phyloP scores from a whole-genome alignment of 495 filamentous ascomycete species.

The Penicillium paxilli region DNA sequence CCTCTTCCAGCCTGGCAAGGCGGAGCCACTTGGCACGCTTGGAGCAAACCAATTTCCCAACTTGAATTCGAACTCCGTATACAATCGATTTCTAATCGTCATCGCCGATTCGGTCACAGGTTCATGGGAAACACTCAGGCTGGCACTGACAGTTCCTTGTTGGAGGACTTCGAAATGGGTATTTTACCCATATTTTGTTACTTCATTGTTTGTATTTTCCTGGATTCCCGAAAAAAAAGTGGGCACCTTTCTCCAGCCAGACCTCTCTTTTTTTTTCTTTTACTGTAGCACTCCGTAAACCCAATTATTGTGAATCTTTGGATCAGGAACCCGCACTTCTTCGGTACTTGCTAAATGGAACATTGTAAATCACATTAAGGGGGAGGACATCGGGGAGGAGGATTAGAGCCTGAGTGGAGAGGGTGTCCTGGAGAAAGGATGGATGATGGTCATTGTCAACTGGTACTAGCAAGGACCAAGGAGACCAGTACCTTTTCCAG shows the following conservation, averaged over 20 bases:
- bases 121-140: too few relatives aligned
- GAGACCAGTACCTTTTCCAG: neutral
- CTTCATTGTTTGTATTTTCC: neutral
- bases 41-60: conserved; percentile 12
- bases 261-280: too few relatives aligned
- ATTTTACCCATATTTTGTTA: neutral
- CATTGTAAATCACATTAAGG: too few relatives aligned
- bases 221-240: neutral
- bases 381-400: too few relatives aligned
- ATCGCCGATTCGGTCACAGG: conserved; percentile 13
- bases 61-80: conserved; percentile 4
- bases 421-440: too few relatives aligned
- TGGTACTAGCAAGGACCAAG: neutral
- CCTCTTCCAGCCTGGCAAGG: neutral
- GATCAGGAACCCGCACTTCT: neutral
- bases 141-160: neutral
- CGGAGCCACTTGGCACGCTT: conserved; percentile 7
- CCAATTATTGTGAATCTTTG: neutral
- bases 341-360: too few relatives aligned
- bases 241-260: neutral
- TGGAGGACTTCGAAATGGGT: neutral
- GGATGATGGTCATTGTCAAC: too few relatives aligned
- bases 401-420: too few relatives aligned
- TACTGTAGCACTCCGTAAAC: neutral
- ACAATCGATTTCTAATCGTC: conserved; percentile 10